These are phyloP conservation scores for Kwoniella mangroviensis DNA, from an alignment of 768 basidiomycete genomes.

Conservation along the genomic window DNA sequence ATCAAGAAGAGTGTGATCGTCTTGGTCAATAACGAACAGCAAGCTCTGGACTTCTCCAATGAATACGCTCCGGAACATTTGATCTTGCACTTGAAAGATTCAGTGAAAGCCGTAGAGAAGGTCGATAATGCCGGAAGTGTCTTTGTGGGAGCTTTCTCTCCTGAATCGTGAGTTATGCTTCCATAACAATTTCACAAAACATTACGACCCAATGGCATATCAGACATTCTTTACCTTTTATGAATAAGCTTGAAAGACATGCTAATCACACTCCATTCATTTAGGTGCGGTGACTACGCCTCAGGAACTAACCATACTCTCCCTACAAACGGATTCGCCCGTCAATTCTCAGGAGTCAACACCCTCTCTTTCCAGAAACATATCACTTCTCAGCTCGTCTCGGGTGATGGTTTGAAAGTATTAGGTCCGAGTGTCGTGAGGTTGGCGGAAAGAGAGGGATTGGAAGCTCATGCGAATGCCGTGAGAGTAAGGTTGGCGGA, in stretches of 20 bases:
- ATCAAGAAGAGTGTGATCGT: slow-evolving; percentile 90
- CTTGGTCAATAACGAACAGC: slow-evolving; percentile 67
- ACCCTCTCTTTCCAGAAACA: slow-evolving; percentile 97
- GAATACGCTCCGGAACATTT: slow-evolving; percentile 98
- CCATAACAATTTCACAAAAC: no score
- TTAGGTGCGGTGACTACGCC: slow-evolving; percentile 83
- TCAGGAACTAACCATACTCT: slow-evolving; percentile 99
- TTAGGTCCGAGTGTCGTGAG: slow-evolving; percentile 88
- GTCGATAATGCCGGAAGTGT: slow-evolving; percentile 95
- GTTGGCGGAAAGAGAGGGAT: slow-evolving; percentile 90
- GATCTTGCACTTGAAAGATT: slow-evolving; percentile 82
- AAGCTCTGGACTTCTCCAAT: slow-evolving; percentile 88
- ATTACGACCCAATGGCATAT: no score
- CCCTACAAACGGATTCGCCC: slow-evolving; percentile 85
- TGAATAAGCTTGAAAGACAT: no score
- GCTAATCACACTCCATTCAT: no score
- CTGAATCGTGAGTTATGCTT: slow-evolving; percentile 73
- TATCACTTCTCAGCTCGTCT: slow-evolving; percentile 94
- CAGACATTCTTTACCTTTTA: no score
- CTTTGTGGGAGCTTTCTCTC: slow-evolving; percentile 92
- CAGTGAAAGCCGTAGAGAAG: slow-evolving; percentile 66
- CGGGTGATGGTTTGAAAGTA: slow-evolving; percentile 70
- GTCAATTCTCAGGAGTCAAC: slow-evolving; percentile 98
- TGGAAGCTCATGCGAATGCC: slow-evolving; percentile 94
- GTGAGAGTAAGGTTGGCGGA: slow-evolving; percentile 76